Percentiles rank a stretch among this genome's conserved stretches.
phyloP scores from a whole-genome alignment of 1,284 basidiomycete species.

The Fomitopsis palustris region DNA sequence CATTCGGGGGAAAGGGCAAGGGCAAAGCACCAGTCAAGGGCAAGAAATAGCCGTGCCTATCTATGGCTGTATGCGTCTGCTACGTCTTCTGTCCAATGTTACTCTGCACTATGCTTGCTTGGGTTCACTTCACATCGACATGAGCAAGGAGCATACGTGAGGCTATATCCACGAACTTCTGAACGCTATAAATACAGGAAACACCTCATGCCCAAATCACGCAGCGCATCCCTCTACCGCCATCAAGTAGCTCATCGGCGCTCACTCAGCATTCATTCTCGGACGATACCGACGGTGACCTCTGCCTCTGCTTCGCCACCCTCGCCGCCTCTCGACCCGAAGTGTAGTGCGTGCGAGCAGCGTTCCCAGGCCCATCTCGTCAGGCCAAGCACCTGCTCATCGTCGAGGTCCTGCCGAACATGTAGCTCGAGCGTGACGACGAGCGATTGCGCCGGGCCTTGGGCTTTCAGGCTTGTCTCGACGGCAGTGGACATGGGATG shows the following conservation, averaged over 20 bases:
- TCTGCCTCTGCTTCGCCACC: conserved; percentile 36
- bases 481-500: conserved; percentile 8
- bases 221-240: not conserved
- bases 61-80: not conserved
- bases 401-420: conserved; percentile 63
- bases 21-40: conserved; percentile 17
- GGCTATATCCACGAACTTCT: conserved; percentile 8
- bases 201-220: conserved; percentile 5
- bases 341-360: conserved; percentile 38
- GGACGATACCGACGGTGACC: conserved; percentile 48
- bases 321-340: conserved; percentile 26
- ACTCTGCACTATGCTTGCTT: not conserved
- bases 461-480: conserved; percentile 12
- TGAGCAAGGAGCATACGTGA: not conserved
- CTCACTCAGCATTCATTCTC: conserved; percentile 14
- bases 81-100: not conserved
- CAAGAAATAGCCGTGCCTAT: conserved; percentile 10
- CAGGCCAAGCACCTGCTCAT: conserved; percentile 70
- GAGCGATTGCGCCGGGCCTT: conserved; percentile 41
- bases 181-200: conserved; percentile 15
- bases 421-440: conserved; percentile 84
- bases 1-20: conserved; percentile 57
- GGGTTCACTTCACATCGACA: not conserved
- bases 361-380: conserved; percentile 73
- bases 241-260: not conserved